A percentile compares a stretch with the other conserved stretches of the same genome.
These are phyloP conservation scores for Filosporella fistucella DNA, from an alignment of 495 filamentous ascomycete genomes.

Conservation along the genomic window DNA sequence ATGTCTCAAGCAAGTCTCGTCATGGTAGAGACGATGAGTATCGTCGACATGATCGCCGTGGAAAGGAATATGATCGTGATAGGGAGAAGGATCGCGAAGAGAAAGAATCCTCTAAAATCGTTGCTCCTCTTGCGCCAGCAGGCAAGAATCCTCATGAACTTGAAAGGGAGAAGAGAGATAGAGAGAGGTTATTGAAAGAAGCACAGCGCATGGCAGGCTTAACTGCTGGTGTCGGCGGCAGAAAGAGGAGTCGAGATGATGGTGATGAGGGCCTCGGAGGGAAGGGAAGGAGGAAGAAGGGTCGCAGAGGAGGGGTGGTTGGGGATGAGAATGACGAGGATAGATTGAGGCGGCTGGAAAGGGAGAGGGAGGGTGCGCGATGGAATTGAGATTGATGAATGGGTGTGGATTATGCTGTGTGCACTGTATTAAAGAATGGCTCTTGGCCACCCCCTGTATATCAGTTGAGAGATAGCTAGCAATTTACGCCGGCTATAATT, in stretches of 20 bases:
- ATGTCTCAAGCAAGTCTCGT: constrained; percentile 8
- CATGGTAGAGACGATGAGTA: constrained; percentile 6
- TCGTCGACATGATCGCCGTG: constrained; percentile 10
- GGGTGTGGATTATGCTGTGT: too few species aligned
- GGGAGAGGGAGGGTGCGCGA: constrained; percentile 26
- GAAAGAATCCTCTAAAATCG: constrained; percentile 32
- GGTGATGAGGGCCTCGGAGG: constrained; percentile 39
- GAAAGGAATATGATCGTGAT: constrained; percentile 10
- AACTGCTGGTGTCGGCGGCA: constrained; percentile 22
- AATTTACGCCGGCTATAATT: too few species aligned
- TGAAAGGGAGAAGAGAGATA: constrained; percentile 71
- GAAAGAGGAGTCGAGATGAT: constrained; percentile 39
- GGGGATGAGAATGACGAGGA: constrained; percentile 45
- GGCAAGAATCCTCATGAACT: constrained; percentile 64
- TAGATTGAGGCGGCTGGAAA: constrained; percentile 34
- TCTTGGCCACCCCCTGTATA: too few species aligned
- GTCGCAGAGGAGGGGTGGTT: constrained; percentile 35
- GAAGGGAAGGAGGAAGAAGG: constrained; percentile 39
- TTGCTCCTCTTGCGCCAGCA: constrained; percentile 11
- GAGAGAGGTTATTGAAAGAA: constrained; percentile 74
- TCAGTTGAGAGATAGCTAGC: too few species aligned
- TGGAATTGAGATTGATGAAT: too few species aligned
- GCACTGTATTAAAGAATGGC: too few species aligned
- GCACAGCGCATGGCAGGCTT: constrained; percentile 64
- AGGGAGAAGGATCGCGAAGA: constrained; percentile 23